Evolutionary conservation across 2,329 filamentous ascomycete species (phyloP).

Genomic region (Talaromyces sp.): DNA sequence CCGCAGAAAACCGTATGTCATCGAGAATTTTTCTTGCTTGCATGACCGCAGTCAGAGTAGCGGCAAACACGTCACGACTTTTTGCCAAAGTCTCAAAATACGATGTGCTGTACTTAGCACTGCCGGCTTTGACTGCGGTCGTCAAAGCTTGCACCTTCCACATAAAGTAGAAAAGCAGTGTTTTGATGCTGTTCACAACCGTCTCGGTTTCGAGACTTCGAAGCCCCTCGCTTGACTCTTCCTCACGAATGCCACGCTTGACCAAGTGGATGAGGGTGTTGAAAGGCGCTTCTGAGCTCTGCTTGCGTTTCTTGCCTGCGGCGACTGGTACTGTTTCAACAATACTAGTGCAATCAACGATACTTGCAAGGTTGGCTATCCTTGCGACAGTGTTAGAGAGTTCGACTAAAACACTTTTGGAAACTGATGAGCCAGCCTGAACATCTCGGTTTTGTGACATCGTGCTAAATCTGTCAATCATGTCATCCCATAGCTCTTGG

Average conservation of each 20-base stretch:
- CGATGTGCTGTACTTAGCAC: conserved; percentile 58
- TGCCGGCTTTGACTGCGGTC: conserved; percentile 52
- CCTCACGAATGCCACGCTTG: conserved; percentile 65
- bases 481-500: conserved; percentile 79
- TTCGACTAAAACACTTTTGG: conserved; percentile 62
- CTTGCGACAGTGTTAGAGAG: conserved; percentile 73
- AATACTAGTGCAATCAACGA: conserved; percentile 72
- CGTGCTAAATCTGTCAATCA: conserved; percentile 67
- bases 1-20: conserved; percentile 70
- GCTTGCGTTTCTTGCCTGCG: conserved; percentile 38
- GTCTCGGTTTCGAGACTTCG: conserved; percentile 77
- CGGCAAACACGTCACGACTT: conserved; percentile 52
- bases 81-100: conserved; percentile 67
- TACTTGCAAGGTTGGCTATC: conserved; percentile 73
- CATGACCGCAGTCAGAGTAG: conserved; percentile 50
- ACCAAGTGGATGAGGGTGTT: conserved; percentile 70
- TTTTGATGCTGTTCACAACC: conserved; percentile 70
- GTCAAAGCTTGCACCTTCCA: conserved; percentile 73
- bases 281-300: conserved; percentile 47
- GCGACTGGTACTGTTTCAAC: conserved; percentile 58
- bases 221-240: conserved; percentile 64
- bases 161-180: conserved; percentile 86
- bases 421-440: conserved; percentile 66
- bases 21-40: conserved; percentile 59
- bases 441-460: conserved; percentile 70